These are phyloP conservation scores for Crepidotus variabilis DNA, from an alignment of 768 basidiomycete genomes.

Conservation along the genomic window DNA sequence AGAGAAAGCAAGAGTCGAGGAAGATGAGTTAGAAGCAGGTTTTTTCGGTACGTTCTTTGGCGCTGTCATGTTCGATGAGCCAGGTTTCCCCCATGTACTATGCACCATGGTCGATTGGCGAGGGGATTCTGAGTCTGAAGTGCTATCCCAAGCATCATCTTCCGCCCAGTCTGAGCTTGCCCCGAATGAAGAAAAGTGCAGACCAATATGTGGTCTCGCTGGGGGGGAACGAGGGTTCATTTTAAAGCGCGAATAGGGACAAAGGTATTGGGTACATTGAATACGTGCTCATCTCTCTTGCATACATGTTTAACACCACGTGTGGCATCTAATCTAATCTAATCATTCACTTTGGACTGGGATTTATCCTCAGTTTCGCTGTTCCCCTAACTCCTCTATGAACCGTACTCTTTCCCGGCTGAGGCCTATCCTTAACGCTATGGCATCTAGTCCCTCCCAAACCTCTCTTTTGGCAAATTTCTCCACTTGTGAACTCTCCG, in stretches of 20 bases:
- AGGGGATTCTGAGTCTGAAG: conserved; percentile 73
- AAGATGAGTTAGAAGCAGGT: conserved; percentile 52
- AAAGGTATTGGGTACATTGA: neutral
- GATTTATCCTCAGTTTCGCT: too few relatives aligned
- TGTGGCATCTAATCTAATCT: conserved; percentile 22
- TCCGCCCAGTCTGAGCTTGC: conserved; percentile 64
- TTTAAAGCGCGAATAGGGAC: conserved; percentile 5
- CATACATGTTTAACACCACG: conserved; percentile 4
- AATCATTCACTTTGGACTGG: conserved; percentile 1
- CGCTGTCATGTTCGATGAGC: conserved; percentile 21
- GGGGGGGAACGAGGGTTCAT: conserved; percentile 66
- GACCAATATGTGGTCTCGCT: conserved; percentile 67
- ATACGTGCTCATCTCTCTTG: neutral
- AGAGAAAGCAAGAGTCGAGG: conserved; percentile 70
- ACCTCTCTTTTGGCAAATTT: conserved; percentile 29
- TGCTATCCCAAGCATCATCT: conserved; percentile 85
- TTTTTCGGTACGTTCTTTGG: conserved; percentile 47
- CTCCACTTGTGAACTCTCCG: conserved; percentile 83
- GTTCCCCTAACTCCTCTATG: conserved; percentile 9
- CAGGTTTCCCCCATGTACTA: conserved; percentile 37
- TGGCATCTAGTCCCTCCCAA: conserved; percentile 9
- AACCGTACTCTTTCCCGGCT: conserved; percentile 15
- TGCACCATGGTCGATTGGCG: conserved; percentile 44
- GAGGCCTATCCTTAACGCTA: conserved; percentile 10
- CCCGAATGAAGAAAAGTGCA: conserved; percentile 49